Percentiles rank a stretch among this genome's conserved stretches.
Conservation (phyloP, 106 monocot species). For the Apostasia ramifera region DNA sequence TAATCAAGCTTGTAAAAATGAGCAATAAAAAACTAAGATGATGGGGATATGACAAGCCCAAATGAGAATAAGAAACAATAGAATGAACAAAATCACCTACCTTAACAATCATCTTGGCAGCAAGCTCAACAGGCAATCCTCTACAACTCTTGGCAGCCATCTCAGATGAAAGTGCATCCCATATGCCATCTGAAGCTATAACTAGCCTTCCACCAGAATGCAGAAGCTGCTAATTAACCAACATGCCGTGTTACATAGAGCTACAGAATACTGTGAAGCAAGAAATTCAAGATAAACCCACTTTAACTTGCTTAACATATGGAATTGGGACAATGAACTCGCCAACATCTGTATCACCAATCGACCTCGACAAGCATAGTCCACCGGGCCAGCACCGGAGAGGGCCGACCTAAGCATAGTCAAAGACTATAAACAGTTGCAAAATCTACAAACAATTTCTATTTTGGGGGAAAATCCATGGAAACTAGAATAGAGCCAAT, state of each 20-base stretch:
- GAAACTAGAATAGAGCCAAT: neutral
- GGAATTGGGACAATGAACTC: conserved; percentile 97
- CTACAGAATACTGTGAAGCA: neutral
- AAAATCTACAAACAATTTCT: neutral
- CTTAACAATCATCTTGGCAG: conserved; percentile 96
- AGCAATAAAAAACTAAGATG: conserved; percentile 6
- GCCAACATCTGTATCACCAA: conserved; percentile 95
- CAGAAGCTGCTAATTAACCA: conserved; percentile 51
- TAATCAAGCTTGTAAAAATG: neutral
- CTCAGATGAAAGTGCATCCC: conserved; percentile 88
- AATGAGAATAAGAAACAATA: neutral
- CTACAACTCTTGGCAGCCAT: conserved; percentile 75
- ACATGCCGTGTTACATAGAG: conserved; percentile 3
- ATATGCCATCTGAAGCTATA: conserved; percentile 97
- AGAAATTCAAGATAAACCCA: conserved; percentile 10
- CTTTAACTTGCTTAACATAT: conserved; percentile 99
- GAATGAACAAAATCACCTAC: conserved; percentile 21
- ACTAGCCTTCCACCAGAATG: conserved; percentile 79
- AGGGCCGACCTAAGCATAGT: conserved; percentile 64
- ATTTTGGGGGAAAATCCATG: neutral
- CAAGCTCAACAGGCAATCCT: conserved; percentile 77
- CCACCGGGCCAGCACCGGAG: conserved; percentile 98
- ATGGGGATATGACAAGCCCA: neutral
- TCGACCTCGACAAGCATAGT: conserved; percentile 92
- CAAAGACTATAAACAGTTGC: neutral